phyloP scores from a whole-genome alignment of 352 stramenopile species.

The Phytophthora pluvialis region DNA sequence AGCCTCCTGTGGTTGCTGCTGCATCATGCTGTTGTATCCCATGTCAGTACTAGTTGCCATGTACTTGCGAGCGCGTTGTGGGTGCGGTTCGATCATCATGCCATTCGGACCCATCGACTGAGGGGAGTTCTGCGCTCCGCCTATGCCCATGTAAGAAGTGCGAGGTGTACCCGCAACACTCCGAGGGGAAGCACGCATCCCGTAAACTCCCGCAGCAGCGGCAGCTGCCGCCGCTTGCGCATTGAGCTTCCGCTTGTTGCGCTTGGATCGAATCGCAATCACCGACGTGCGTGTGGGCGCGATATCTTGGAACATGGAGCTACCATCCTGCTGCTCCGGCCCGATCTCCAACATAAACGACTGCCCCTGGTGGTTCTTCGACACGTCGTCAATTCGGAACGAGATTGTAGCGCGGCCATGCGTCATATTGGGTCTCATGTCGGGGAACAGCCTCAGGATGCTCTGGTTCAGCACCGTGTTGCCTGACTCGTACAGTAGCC shows the following conservation, averaged over 20 bases:
- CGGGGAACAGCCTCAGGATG: slow-evolving; percentile 89
- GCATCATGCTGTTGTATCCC: slow-evolving; percentile 41
- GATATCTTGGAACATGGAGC: slow-evolving; percentile 91
- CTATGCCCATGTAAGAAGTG: slow-evolving; percentile 41
- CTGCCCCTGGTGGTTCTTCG: slow-evolving; percentile 97
- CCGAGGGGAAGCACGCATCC: slow-evolving; percentile 43
- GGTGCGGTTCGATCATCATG: slow-evolving; percentile 34
- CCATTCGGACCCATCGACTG: slow-evolving; percentile 28
- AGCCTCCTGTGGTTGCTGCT: slow-evolving; percentile 27
- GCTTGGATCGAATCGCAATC: slow-evolving; percentile 95
- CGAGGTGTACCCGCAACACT: slow-evolving; percentile 47
- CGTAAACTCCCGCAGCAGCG: slow-evolving; percentile 17
- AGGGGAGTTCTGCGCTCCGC: slow-evolving; percentile 17
- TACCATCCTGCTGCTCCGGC: slow-evolving; percentile 84
- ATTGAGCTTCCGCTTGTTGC: slow-evolving; percentile 92
- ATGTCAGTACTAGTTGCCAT: slow-evolving; percentile 35
- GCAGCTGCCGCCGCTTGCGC: slow-evolving; percentile 24
- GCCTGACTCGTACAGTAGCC: slow-evolving; percentile 86
- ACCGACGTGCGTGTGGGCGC: slow-evolving; percentile 85
- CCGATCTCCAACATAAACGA: slow-evolving; percentile 92
- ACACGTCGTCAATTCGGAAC: slow-evolving; percentile 97
- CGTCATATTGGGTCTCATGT: slow-evolving; percentile 89
- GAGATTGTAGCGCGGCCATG: slow-evolving; percentile 84
- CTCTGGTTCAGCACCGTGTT: slow-evolving; percentile 90
- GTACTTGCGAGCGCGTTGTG: slow-evolving; percentile 42